phyloP scores from a whole-genome alignment of 1,139 yeast species.

The Blastobotrys raffinosifermentans region DNA sequence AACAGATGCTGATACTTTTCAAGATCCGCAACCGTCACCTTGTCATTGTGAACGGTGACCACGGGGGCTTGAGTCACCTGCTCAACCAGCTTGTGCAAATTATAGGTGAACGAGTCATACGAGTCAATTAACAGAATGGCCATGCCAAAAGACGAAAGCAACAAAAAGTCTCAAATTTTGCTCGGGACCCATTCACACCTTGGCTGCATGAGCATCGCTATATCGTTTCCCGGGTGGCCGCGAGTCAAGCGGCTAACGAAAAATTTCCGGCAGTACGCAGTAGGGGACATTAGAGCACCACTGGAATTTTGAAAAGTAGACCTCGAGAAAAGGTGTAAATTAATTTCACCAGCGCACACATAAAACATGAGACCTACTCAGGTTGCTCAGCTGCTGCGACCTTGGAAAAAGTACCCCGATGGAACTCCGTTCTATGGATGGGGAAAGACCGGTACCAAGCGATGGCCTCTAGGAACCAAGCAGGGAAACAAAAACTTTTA shows the following conservation, averaged over 20 bases:
- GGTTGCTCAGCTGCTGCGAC: constrained; percentile 52
- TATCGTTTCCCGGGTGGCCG: too few relatives aligned
- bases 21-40: constrained; percentile 44
- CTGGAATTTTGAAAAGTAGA: too few relatives aligned
- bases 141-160: background rate
- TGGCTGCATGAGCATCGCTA: too few relatives aligned
- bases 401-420: constrained; percentile 77
- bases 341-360: too few relatives aligned
- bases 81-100: constrained; percentile 62
- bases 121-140: constrained; percentile 74
- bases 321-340: too few relatives aligned
- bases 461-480: constrained; percentile 82
- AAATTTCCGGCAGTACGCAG: too few relatives aligned
- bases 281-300: too few relatives aligned
- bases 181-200: too few relatives aligned
- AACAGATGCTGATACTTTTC: constrained; percentile 39
- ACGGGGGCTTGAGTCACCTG: constrained; percentile 51
- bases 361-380: constrained; percentile 33
- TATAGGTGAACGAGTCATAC: constrained; percentile 90
- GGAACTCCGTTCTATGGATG: constrained; percentile 81
- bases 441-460: constrained; percentile 71
- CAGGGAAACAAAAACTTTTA: constrained; percentile 92
- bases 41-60: constrained; percentile 69
- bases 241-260: too few relatives aligned
- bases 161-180: constrained; percentile 5